Evolutionary conservation across 192 early-diverging fungal genomes (phyloP), one percentile per base, ranked within the genome.

Genomic region (Umbelopsis isabellina): DNA sequence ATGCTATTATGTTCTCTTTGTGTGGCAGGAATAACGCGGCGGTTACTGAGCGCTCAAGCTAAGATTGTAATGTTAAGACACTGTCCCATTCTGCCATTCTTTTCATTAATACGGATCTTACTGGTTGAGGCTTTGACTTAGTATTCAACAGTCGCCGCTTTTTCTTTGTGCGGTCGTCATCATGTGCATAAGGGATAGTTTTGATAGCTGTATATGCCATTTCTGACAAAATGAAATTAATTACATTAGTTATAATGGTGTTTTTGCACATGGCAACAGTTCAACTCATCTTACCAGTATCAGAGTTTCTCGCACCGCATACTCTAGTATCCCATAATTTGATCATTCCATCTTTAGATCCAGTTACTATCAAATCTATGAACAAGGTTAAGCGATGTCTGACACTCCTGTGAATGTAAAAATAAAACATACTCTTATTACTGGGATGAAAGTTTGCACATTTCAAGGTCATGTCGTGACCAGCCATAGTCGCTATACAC

Each of bases 401-500:
- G 55, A n/a, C 13, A 6, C 1, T 9, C 1, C 4, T 52, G 3
- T 3, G 22, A 9, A 22, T 22, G 5, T 7, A 23, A 6, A 3
- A 30, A 12, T 35, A 4, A 3, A 22, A 78, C 90, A 75, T 79
- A 91, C 91, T 76, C 21, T 81, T 82, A 64, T 92, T 84, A 2
- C 22, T 44, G 18, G 79, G 80, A 67, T 85, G 82, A 81, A 84
- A 86, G 44, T 89, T 83, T 9, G 92, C 85, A 18, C 89, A 84
- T 58, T 91, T 91, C 21, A 97, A 83, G 23, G 84, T 93, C 46
- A 86, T 86, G 6, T 71, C 71, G 75, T 95, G 93, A 3, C 88
- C 92, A 3, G 71, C 53, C 66, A 94, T 92, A 4, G 76, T 68
- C 16, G 83, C 84, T 23, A 89, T 55, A 33, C 82, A 80, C 55